Evolutionary conservation across 371 early-diverging fungal species (phyloP), one percentile per base, ranked within the genome.

Genomic region (Rhizopus stolonifer): DNA sequence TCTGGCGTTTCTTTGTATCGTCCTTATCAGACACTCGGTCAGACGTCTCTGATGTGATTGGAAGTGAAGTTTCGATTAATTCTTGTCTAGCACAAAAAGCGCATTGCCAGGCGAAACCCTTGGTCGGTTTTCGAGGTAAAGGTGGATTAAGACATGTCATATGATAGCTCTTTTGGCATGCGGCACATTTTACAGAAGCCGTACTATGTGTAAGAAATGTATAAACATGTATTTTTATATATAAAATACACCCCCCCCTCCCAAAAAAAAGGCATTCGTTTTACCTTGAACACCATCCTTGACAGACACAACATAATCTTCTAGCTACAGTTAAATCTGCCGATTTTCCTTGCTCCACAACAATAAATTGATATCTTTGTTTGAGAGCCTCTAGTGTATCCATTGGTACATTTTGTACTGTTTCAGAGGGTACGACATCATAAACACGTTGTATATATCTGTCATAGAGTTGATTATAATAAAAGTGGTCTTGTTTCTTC

Each of bases 401-500:
- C 14, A 73, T 73, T 9, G 94, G 94, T 14, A 91, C 85, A 55
- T 93, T 93, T 48, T 84, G 87, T 32, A 91, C 86, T 4, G 81
- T 64, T 38, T 83, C 79, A 22, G 87, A 81, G 1, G 95, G 91
- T 2, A 94, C 67, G 3, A 93, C 88, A 57, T 94, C 95, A 64
- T 90, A 94, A 15, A 92, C 74, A 14, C 92, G 87, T 46, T 86
- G 88, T 33, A 89, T 93, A 69, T 90, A 93, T 19, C 93, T 82
- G 63, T 94, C 95, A 60, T 88, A 94, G 18, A 94, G 75, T 60
- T 90, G 92, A 52, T 80, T 71, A 64, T 89, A 94, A 60, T 88
- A 93, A 64, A 92, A 94, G 61, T 83, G 77, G 65, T 92, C 87
- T 4, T 83, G 78, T 26, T 64, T 56, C 23, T 65, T 60, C 47